Percentiles rank a stretch among this genome's conserved stretches.
Evolutionary conservation across 768 basidiomycete genomes (phyloP).

Genomic region (Vararia minispora): DNA sequence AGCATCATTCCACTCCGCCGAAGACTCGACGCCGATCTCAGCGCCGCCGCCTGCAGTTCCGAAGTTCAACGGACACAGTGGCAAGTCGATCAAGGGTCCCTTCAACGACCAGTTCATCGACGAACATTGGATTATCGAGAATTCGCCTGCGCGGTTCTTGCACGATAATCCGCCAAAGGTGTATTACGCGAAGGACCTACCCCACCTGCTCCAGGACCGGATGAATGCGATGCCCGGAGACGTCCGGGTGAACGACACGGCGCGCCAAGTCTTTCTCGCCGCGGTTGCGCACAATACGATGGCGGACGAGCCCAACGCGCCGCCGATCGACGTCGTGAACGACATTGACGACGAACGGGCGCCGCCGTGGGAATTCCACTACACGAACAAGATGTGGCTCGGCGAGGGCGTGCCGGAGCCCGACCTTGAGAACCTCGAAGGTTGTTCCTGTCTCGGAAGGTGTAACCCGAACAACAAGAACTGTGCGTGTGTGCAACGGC

Average conservation of each 20-base stretch:
- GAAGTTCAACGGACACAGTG: no score
- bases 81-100: not conserved
- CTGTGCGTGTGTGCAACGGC: slow-evolving; percentile 59
- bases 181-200: slow-evolving; percentile 37
- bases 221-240: slow-evolving; percentile 40
- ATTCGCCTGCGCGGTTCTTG: slow-evolving; percentile 10
- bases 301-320: slow-evolving; percentile 58
- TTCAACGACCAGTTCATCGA: not conserved
- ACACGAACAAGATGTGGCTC: slow-evolving; percentile 76
- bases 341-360: slow-evolving; percentile 54
- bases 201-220: slow-evolving; percentile 51
- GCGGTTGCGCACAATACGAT: slow-evolving; percentile 55
- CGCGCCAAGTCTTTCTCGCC: slow-evolving; percentile 48
- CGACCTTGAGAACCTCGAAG: slow-evolving; percentile 40
- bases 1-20: no score
- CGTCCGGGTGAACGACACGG: slow-evolving; percentile 30
- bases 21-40: no score
- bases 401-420: slow-evolving; percentile 58
- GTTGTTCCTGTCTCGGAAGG: slow-evolving; percentile 66
- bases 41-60: no score
- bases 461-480: slow-evolving; percentile 68
- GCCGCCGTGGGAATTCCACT: slow-evolving; percentile 81
- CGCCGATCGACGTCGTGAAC: slow-evolving; percentile 58
- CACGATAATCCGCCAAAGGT: slow-evolving; percentile 16
- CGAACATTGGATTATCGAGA: slow-evolving; percentile 6